Base-by-base conservation (phyloP, 2,329 filamentous ascomycete genomes). In the Plectosphaerella cucumerina region DNA sequence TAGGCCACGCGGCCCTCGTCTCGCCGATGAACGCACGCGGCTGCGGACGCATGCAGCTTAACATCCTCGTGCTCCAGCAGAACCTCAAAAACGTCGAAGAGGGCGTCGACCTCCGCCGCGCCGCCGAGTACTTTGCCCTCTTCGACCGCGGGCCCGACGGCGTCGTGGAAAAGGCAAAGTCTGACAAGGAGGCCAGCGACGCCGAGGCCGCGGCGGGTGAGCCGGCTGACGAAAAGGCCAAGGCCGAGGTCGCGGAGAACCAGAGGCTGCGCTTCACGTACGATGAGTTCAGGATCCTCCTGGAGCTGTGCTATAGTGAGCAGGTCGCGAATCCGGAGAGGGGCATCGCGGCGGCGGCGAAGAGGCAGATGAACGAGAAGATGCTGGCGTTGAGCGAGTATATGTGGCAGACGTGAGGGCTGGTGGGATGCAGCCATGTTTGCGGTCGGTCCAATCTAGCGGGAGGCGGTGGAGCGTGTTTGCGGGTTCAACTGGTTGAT, bases 61-160 rank as follows among this genome's bases (percentile, higher is more conserved):
- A 99, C 66, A 90, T 97, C 46, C 79, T 97, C 21, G 94, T 99
- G 39, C 75, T 99, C 48, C 93, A 97, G 70, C 94, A 99, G 66
- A 97, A 96, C 62, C 82, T 99, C 50, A 96, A 96, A 73, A 96
- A 96, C 58, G 86, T 99, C 49, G 90, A 94, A 67, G 76, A 81
- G 2, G 80, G 80, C 9, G 85, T 89, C 3, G 77, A 81, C 51
- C 74, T 93, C 23, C 75, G 76, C 4, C 73, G 81, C 34, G 81
- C 86, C 1, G 78, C 82, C 18, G 77, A 81, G 52, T 93, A 87
- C 70, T 92, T 85, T 62, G 77, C 79, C 18, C 67, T 93, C 35
- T 90, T 89, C 60, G 78, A 79, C 42, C 70, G 74, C 43, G 87
- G 87, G 0, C 74, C 84, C 0, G 85, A 89, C 45, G 79, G 75